Conservation (phyloP, 2,329 filamentous ascomycete genomes). For the Alternaria triticimaculans region DNA sequence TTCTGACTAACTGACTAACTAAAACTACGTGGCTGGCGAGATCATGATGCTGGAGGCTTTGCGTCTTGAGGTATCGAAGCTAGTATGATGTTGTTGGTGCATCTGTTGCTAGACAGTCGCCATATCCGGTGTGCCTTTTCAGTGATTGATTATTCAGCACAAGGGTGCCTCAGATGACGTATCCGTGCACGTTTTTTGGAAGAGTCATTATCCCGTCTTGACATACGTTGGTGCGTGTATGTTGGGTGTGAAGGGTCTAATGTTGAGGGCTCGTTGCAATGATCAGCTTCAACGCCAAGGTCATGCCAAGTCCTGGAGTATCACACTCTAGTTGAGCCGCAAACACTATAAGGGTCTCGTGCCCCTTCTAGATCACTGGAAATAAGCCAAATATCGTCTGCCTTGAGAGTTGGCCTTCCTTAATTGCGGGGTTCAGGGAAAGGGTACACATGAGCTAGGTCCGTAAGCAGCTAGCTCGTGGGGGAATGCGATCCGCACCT, state of each 20-base stretch:
- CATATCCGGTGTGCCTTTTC: background rate
- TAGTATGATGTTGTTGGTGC: background rate
- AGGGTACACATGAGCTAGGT: background rate
- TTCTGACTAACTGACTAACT: background rate
- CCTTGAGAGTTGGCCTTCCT: background rate
- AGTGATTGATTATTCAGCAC: background rate
- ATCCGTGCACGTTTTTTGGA: background rate
- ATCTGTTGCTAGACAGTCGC: background rate
- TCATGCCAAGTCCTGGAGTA: background rate
- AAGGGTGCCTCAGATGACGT: background rate
- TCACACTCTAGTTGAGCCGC: background rate
- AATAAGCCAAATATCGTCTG: background rate
- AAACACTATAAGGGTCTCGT: background rate
- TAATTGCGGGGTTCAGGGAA: slow-evolving; percentile 1
- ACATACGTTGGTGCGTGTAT: background rate
- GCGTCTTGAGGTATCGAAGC: background rate
- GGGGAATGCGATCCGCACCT: background rate
- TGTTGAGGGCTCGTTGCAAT: background rate
- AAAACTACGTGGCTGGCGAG: background rate
- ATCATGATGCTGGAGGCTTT: background rate
- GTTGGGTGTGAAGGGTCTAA: background rate
- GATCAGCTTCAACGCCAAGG: background rate
- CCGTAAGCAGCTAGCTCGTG: background rate
- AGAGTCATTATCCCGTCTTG: background rate
- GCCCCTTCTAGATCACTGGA: background rate